Evolutionary conservation across 2,329 filamentous ascomycete species (phyloP).

Genomic region (Exophiala bonariae): DNA sequence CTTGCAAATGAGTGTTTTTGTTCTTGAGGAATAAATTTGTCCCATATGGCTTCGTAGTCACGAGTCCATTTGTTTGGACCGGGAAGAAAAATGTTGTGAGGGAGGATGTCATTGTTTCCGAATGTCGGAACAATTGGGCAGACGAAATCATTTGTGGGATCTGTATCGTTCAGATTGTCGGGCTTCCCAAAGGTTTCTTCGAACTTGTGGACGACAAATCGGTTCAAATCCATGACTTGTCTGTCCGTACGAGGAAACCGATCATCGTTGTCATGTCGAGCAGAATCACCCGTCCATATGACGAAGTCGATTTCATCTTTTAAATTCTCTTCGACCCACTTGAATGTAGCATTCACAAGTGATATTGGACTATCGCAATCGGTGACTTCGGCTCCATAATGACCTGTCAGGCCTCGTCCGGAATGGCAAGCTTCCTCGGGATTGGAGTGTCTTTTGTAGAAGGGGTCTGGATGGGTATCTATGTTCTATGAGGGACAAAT

Average conservation of each 20-base stretch:
- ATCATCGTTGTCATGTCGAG: conserved; percentile 86
- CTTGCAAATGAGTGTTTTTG: conserved; percentile 88
- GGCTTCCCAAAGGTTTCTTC: conserved; percentile 66
- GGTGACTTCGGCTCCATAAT: conserved; percentile 80
- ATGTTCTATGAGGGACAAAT: conserved; percentile 1
- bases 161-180: conserved; percentile 48
- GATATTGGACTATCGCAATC: conserved; percentile 83
- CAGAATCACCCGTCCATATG: conserved; percentile 89
- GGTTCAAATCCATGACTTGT: conserved; percentile 78
- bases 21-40: conserved; percentile 82
- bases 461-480: conserved; percentile 92
- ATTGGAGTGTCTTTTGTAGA: conserved; percentile 75
- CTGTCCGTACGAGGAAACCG: conserved; percentile 70
- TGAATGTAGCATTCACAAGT: conserved; percentile 83
- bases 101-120: conserved; percentile 96
- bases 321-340: conserved; percentile 79
- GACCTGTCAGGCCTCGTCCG: conserved; percentile 66
- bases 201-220: conserved; percentile 74
- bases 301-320: conserved; percentile 83
- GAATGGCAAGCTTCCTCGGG: conserved; percentile 74
- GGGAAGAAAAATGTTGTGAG: conserved; percentile 85
- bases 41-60: conserved; percentile 77
- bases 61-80: conserved; percentile 87
- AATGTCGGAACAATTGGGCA: conserved; percentile 87
- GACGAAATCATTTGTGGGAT: conserved; percentile 59